A percentile compares a stretch with the other conserved stretches of the same genome.
Evolutionary conservation across 805 yeast species (phyloP).

Genomic region (Lipomyces sp.): DNA sequence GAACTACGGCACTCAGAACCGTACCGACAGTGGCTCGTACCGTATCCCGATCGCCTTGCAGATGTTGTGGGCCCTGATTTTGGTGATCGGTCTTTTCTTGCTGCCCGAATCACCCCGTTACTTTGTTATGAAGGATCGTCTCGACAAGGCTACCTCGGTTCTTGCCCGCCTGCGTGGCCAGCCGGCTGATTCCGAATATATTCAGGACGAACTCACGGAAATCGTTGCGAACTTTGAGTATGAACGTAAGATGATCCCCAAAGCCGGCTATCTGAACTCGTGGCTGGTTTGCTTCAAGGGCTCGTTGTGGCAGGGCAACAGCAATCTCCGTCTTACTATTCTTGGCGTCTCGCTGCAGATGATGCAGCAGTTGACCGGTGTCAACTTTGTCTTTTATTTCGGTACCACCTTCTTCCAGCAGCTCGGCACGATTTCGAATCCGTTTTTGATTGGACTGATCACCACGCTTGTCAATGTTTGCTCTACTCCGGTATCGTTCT

Average conservation of each 20-base stretch:
- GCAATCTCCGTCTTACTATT: slow-evolving; percentile 40
- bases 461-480: slow-evolving; percentile 80
- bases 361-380: slow-evolving; percentile 85
- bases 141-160: slow-evolving; percentile 56
- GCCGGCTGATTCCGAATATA: slow-evolving; percentile 45
- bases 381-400: slow-evolving; percentile 83
- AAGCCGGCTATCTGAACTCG: slow-evolving; percentile 7
- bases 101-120: slow-evolving; percentile 78
- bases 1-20: slow-evolving; percentile 62
- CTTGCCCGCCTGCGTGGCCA: slow-evolving; percentile 47
- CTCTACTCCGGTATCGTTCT: slow-evolving; percentile 77
- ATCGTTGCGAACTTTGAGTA: slow-evolving; percentile 49
- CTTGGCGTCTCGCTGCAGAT: slow-evolving; percentile 71
- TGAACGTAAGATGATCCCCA: slow-evolving; percentile 36
- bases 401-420: slow-evolving; percentile 75
- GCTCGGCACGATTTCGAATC: slow-evolving; percentile 44
- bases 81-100: slow-evolving; percentile 59
- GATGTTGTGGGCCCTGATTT: slow-evolving; percentile 62
- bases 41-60: slow-evolving; percentile 73
- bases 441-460: slow-evolving; percentile 68
- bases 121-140: slow-evolving; percentile 53
- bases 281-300: slow-evolving; percentile 22
- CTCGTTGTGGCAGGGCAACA: background rate
- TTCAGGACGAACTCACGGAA: slow-evolving; percentile 48
- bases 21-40: slow-evolving; percentile 57